Evolutionary conservation across 2,329 filamentous ascomycete species (phyloP).

Genomic region (Fusarium poae): DNA sequence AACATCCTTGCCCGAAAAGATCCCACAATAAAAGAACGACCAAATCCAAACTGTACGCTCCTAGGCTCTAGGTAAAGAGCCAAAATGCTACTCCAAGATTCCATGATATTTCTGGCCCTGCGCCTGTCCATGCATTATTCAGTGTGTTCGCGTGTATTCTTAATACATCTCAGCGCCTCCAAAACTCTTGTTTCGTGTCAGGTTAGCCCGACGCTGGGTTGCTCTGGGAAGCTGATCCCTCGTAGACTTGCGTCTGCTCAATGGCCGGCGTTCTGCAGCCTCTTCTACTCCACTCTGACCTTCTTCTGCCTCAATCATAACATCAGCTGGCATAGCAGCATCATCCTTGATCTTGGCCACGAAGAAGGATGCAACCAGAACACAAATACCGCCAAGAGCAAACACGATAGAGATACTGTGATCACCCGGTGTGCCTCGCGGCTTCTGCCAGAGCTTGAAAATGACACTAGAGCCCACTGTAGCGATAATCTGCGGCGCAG

Average conservation of each 20-base stretch:
- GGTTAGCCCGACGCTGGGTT: constrained; percentile 60
- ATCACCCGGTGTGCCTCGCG: constrained; percentile 85
- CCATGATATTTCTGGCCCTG: constrained; percentile 11
- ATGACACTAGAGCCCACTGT: constrained; percentile 86
- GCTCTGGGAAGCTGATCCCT: constrained; percentile 58
- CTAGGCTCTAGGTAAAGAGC: constrained; percentile 21
- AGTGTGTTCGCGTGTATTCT: not conserved
- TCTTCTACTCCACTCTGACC: constrained; percentile 56
- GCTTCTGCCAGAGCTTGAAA: constrained; percentile 89
- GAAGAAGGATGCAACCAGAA: constrained; percentile 81
- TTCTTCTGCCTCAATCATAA: constrained; percentile 59
- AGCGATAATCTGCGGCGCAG: constrained; percentile 90
- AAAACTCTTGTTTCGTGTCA: constrained; percentile 65
- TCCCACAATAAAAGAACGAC: constrained; percentile 1
- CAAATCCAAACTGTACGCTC: constrained; percentile 19
- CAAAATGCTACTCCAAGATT: constrained; percentile 26
- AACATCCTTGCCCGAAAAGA: constrained; percentile 13
- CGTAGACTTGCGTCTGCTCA: constrained; percentile 56
- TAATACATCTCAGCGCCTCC: constrained; percentile 59
- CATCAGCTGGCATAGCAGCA: constrained; percentile 54
- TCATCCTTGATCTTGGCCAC: constrained; percentile 77
- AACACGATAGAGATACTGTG: constrained; percentile 89
- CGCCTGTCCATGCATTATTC: constrained; percentile 21
- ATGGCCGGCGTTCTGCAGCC: constrained; percentile 27
- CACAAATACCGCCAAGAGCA: constrained; percentile 83